Conservation (phyloP, 148 eudicot species). For the Rhododendron griersonianum region DNA sequence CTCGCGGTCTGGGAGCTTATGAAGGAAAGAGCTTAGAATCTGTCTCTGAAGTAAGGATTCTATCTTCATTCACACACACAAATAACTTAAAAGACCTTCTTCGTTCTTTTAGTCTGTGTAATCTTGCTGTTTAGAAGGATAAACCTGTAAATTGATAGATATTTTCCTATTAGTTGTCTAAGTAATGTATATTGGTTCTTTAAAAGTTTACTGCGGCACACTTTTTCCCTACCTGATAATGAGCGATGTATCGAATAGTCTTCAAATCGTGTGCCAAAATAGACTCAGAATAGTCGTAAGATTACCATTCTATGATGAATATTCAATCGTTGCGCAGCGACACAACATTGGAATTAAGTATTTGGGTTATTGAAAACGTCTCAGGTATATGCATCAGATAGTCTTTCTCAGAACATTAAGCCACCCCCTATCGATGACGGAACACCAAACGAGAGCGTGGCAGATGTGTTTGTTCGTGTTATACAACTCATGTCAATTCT, state of each 20-base stretch:
- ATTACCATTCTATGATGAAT: background rate
- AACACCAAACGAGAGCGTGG: constrained; percentile 96
- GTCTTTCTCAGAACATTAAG: constrained; percentile 63
- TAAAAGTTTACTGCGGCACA: background rate
- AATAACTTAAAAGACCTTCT: background rate
- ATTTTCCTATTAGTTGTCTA: background rate
- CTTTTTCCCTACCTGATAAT: background rate
- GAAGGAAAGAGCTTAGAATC: constrained; percentile 79
- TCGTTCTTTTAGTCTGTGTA: background rate
- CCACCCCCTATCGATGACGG: constrained; percentile 93
- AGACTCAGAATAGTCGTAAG: background rate
- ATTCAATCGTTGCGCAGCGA: background rate
- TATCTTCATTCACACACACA: background rate
- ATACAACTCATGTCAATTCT: constrained; percentile 98
- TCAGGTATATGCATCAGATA: constrained; percentile 82
- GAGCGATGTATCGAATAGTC: background rate
- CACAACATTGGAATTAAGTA: background rate
- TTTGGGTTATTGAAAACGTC: constrained; percentile 7
- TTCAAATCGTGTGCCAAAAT: background rate
- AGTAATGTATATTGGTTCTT: background rate
- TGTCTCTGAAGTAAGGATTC: constrained; percentile 62
- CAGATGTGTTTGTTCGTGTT: constrained; percentile 94
- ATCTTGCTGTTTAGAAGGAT: background rate
- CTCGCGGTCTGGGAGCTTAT: constrained; percentile 92
- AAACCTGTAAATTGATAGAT: background rate